Conservation (phyloP, 23 red algal genomes). For the Gracilaria caudata region DNA sequence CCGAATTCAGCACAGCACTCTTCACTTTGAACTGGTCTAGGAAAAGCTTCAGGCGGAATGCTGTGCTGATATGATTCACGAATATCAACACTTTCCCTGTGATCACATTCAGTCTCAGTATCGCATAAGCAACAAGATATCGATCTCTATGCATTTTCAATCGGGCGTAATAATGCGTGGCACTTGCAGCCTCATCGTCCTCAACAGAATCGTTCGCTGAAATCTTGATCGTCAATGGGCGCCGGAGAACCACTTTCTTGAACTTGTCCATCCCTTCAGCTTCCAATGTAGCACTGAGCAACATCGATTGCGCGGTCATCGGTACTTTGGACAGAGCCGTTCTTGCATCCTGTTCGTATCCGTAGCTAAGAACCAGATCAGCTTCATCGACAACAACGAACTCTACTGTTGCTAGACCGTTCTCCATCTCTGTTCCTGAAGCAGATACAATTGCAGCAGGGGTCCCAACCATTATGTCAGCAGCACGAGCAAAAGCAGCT, state of each 20-base stretch:
- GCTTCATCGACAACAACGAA: conserved; percentile 99
- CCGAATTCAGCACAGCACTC: conserved; percentile 88
- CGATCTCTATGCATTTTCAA: conserved; percentile 69
- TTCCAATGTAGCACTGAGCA: conserved; percentile 94
- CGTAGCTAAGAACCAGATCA: conserved; percentile 94
- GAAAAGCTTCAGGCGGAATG: conserved; percentile 94
- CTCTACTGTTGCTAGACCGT: conserved; percentile 24
- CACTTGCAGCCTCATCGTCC: conserved; percentile 15
- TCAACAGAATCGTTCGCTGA: conserved; percentile 45
- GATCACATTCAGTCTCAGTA: conserved; percentile 86
- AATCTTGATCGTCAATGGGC: conserved; percentile 72
- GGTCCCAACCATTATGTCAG: conserved; percentile 88
- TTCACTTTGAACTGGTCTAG: conserved; percentile 93
- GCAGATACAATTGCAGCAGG: conserved; percentile 58
- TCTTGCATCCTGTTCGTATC: conserved; percentile 67
- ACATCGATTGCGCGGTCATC: conserved; percentile 77
- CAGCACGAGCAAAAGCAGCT: conserved; percentile 4
- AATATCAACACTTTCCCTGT: conserved; percentile 89
- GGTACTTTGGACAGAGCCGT: conserved; percentile 73
- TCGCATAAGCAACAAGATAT: conserved; percentile 83
- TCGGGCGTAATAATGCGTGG: conserved; percentile 82
- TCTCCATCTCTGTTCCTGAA: not conserved
- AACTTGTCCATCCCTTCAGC: conserved; percentile 80
- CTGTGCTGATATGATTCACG: conserved; percentile 81
- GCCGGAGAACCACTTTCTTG: conserved; percentile 78